Conservation (phyloP, 1,139 yeast genomes). For the Suhomyces bokatorum region DNA sequence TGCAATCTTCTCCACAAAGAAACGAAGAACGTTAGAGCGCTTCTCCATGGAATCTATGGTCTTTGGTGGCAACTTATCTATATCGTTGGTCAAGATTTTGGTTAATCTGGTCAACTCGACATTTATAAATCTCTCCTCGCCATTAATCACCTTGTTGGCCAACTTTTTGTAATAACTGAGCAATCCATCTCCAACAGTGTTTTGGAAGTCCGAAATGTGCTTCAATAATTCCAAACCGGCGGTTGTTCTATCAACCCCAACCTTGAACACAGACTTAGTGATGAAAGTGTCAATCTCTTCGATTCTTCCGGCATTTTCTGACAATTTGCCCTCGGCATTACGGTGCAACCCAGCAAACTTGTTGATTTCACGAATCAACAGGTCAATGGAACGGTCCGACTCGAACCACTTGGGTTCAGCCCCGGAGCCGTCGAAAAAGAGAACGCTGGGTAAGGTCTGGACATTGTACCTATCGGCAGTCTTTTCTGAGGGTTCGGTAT, state of each 20-base stretch:
- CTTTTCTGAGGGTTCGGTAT: constrained; percentile 43
- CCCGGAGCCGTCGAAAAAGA: constrained; percentile 39
- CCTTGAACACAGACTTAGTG: constrained; percentile 20
- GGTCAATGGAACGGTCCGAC: constrained; percentile 44
- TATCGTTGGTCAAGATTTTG: constrained; percentile 41
- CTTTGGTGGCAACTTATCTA: constrained; percentile 32
- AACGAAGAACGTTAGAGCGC: constrained; percentile 50
- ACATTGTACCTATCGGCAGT: constrained; percentile 46
- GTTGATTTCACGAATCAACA: constrained; percentile 53
- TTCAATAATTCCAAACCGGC: constrained; percentile 18
- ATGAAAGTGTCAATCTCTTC: constrained; percentile 40
- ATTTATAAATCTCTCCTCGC: constrained; percentile 47
- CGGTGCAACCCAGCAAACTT: constrained; percentile 54
- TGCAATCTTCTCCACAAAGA: constrained; percentile 21
- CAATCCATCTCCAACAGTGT: constrained; percentile 13
- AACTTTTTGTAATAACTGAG: constrained; percentile 50
- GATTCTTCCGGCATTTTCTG: constrained; percentile 56
- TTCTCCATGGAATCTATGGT: constrained; percentile 47
- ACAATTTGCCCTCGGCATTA: constrained; percentile 49
- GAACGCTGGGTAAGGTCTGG: constrained; percentile 52
- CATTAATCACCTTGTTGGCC: constrained; percentile 49
- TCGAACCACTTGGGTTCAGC: constrained; percentile 41
- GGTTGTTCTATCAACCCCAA: constrained; percentile 7
- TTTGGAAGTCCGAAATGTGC: constrained; percentile 12
- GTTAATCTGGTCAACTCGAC: constrained; percentile 55